Evolutionary conservation across 257 asterid genomes (phyloP), one percentile per base, ranked within the genome.

Genomic region (Lycium ferocissimum): DNA sequence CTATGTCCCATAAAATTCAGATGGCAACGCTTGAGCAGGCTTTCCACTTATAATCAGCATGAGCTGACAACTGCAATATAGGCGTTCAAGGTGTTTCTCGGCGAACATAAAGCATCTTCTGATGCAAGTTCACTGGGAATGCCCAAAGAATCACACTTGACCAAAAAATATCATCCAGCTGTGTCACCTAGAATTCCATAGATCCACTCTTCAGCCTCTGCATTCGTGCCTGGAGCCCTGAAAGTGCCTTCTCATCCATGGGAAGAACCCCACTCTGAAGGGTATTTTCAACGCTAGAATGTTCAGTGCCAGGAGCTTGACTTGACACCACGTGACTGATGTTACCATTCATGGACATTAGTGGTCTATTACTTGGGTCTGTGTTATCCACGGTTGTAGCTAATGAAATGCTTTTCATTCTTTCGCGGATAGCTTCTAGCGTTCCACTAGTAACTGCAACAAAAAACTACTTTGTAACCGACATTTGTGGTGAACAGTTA

Each of bases 171-270:
- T 20, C 18, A 11, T 33, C 14, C 26, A 69, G 51, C 22, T 67
- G 17, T 12, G 76, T n/a, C 76, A 3, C 38, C 65, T 78, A 78
- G 82, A 78, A 78, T 90, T 97, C 99, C 62, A 93, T 86, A 11
- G 97, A 93, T 11, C 99, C 98, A 67, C 97, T 94, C 91, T 97
- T 97, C 49, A 95, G 89, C 91, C 99, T 89, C 79, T 97, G 98
- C 99, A 97, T 97, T 18, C 99, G 98, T 45, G 99, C 99, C 86
- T 97, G 99, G 73, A 97, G 98, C 83, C 99, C 99, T 6, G 99
- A 95, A 56, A 95, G 90, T 11, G 99, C 99, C 87, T 91, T 94
- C 92, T 97, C 99, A 61, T 97, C 99, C 98, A 97, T 97, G 13
- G 98, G 98, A 84, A 91, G 99, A 81, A 93, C 90, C 14, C 93